Conservation (phyloP, 257 asterid genomes). For the Mitragyna speciosa region DNA sequence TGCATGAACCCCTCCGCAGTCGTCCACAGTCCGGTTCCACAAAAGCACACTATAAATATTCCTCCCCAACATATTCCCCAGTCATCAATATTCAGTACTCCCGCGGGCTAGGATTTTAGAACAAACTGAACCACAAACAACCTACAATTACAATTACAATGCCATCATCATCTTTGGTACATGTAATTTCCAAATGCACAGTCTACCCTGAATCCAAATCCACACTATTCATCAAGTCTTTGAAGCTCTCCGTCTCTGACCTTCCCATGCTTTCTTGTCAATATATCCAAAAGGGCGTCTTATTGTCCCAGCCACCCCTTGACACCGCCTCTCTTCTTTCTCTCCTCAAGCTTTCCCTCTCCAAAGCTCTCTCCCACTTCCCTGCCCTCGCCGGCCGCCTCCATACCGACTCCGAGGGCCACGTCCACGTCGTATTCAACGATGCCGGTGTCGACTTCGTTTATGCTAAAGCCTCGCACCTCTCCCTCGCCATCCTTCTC, state of each 20-base stretch:
- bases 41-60: constrained; percentile 9
- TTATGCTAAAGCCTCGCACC: constrained; percentile 65
- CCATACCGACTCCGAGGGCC: constrained; percentile 58
- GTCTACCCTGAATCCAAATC: constrained; percentile 57
- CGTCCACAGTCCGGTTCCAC: not conserved
- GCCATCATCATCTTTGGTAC: constrained; percentile 66
- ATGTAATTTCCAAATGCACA: constrained; percentile 59
- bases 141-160: no score
- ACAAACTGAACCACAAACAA: not conserved
- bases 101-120: no score
- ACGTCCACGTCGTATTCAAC: constrained; percentile 60
- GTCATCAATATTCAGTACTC: no score
- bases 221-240: constrained; percentile 32
- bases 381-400: constrained; percentile 90
- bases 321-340: constrained; percentile 47
- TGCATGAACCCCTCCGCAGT: constrained; percentile 20
- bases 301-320: constrained; percentile 54
- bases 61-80: no score
- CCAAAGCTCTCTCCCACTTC: constrained; percentile 66
- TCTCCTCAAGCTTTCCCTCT: constrained; percentile 64
- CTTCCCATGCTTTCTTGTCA: constrained; percentile 97
- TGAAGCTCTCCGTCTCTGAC: constrained; percentile 90
- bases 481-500: constrained; percentile 29
- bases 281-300: constrained; percentile 87
- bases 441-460: constrained; percentile 67